Conservation (phyloP, 1,139 yeast species). For the Geotrichum aggregatum region DNA sequence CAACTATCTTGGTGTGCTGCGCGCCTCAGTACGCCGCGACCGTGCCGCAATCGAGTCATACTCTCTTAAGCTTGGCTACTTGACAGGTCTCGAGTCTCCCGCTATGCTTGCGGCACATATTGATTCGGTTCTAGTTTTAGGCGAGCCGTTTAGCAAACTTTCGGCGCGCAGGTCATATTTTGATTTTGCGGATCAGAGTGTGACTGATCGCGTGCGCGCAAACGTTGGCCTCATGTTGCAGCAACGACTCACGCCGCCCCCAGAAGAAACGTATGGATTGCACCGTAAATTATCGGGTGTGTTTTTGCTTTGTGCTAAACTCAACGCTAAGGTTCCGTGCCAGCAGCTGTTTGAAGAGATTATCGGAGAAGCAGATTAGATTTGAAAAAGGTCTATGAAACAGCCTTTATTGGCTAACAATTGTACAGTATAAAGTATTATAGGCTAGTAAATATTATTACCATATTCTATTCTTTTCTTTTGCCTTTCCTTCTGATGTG, state of each 20-base stretch:
- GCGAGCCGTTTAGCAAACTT: constrained; percentile 72
- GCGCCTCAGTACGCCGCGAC: constrained; percentile 74
- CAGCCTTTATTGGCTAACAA: no score
- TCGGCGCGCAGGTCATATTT: constrained; percentile 50
- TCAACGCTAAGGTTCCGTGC: constrained; percentile 81
- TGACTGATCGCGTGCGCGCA: constrained; percentile 84
- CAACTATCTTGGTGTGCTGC: constrained; percentile 65
- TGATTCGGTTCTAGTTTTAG: constrained; percentile 82
- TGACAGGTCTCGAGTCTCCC: constrained; percentile 84
- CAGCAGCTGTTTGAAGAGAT: constrained; percentile 71
- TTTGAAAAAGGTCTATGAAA: no score
- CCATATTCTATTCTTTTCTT: no score
- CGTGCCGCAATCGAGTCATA: constrained; percentile 58
- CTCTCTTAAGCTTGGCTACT: constrained; percentile 74
- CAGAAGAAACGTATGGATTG: constrained; percentile 93
- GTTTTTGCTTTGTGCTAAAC: constrained; percentile 79
- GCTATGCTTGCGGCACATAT: constrained; percentile 90
- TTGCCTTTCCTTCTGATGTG: no score
- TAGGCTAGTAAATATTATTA: no score
- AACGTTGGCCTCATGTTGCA: constrained; percentile 84
- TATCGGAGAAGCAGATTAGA: constrained; percentile 46
- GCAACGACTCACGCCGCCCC: constrained; percentile 94
- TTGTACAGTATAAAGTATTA: no score
- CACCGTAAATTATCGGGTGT: constrained; percentile 96
- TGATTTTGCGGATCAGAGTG: constrained; percentile 79